phyloP scores from a whole-genome alignment of 2,329 filamentous ascomycete species.

The Dryadomyces quercivorus region DNA sequence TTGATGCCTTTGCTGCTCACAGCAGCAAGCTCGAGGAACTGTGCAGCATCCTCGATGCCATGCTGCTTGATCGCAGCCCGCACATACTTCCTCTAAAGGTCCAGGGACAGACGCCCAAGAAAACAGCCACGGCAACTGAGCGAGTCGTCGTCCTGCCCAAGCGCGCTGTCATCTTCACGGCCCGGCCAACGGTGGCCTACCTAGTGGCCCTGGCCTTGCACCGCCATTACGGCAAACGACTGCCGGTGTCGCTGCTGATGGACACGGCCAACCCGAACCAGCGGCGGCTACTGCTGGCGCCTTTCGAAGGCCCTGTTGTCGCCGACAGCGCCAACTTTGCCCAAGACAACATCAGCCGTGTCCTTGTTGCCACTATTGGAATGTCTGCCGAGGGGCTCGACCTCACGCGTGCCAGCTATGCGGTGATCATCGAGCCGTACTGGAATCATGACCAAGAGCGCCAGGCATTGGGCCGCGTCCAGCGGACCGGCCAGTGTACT shows the following conservation, averaged over 20 bases:
- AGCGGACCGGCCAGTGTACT: not conserved
- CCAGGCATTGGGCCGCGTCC: conserved; percentile 1
- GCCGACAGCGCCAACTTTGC: not conserved
- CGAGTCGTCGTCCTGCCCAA: not conserved
- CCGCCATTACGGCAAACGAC: not conserved
- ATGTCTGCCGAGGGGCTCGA: conserved; percentile 1
- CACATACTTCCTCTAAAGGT: not conserved
- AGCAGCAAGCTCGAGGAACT: not conserved
- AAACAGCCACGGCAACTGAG: too few relatives aligned
- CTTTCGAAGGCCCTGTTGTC: conserved; percentile 31
- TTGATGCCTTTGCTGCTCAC: not conserved
- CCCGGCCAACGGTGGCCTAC: not conserved
- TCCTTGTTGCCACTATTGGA: not conserved
- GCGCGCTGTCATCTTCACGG: not conserved
- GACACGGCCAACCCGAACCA: not conserved
- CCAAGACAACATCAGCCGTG: not conserved
- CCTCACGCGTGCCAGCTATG: conserved; percentile 2
- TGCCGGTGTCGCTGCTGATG: not conserved
- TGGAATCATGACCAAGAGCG: conserved; percentile 3
- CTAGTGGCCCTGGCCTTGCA: not conserved
- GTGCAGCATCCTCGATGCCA: not conserved
- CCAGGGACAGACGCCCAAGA: not conserved
- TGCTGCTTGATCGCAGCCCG: not conserved
- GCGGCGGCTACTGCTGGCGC: not conserved
- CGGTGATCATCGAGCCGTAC: conserved; percentile 1